Evolutionary conservation across 192 early-diverging fungal species (phyloP), one percentile per base, ranked within the genome.

Genomic region (Piromyces finnis): DNA sequence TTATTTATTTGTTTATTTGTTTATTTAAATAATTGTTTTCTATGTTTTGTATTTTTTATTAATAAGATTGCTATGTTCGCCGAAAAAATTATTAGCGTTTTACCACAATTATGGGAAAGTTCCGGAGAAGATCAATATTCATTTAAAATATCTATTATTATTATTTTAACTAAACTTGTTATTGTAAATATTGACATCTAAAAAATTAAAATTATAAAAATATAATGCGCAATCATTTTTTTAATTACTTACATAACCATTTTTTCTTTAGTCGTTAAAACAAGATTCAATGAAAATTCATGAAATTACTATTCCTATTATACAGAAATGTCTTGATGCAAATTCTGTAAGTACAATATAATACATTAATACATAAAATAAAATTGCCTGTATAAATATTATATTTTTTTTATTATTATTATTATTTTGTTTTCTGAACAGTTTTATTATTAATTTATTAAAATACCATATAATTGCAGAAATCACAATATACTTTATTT

Each of bases 81-180:
- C 15, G 88, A 87, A 77, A 84, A 89, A 35, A 89, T 98, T 28
- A 87, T 95, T 78, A 85, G 88, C 29, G 84, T 96, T 51, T 83
- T 98, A 28, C 94, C 94, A 77, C 88, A 88, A 37, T 85, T 97
- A 17, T 98, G 96, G 96, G 83, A 92, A 68, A 87, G 87, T 79
- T 88, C 94, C 0, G 51, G 51, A 9, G 88, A 87, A 18, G 85
- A 88, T 68, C 94, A 96, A 80, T 90, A 94, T 79, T 84, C 95
- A 80, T 95, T 95, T 84, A 89, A 94, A 82, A 91, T 92, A 0
- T 86, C 94, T 1, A 93, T 98, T 36, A 83, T 98, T 14, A 85
- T 86, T 11, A 90, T 95, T 28, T 84, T 96, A 77, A 91, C 92
- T 27, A 94, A 93, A 82, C 85, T 96, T n/a, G 88, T 93, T 41